A percentile compares a stretch with the other conserved stretches of the same genome.
These are phyloP conservation scores for Podospora appendiculata DNA, from an alignment of 495 filamentous ascomycete genomes.

Conservation along the genomic window DNA sequence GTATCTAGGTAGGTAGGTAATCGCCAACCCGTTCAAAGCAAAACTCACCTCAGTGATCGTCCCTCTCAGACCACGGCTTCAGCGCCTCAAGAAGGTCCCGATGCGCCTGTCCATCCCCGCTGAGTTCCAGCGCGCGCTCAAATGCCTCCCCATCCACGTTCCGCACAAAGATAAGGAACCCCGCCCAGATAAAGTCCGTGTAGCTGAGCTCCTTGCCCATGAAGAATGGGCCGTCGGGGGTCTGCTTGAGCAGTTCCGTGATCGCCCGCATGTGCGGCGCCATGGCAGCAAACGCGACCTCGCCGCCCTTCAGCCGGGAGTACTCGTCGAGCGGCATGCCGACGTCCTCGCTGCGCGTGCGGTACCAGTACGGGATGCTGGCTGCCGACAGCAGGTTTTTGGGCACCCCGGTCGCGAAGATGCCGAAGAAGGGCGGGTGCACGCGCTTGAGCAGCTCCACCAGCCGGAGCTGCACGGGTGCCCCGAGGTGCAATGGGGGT, in stretches of 20 bases:
- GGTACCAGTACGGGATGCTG: conserved; percentile 37
- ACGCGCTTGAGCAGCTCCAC: conserved; percentile 9
- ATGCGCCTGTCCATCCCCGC: conserved; percentile 27
- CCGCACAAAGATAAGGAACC: conserved; percentile 26
- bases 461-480: conserved; percentile 29
- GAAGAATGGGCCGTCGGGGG: conserved; percentile 40
- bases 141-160: conserved; percentile 24
- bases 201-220: conserved; percentile 27
- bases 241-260: conserved; percentile 42
- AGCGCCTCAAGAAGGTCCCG: conserved; percentile 28
- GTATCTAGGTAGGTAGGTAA: too few species aligned
- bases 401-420: conserved; percentile 29
- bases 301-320: conserved; percentile 28
- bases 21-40: too few species aligned
- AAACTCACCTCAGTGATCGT: conserved; percentile 8
- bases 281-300: conserved; percentile 27
- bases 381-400: conserved; percentile 28
- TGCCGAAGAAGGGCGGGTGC: conserved; percentile 10
- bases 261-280: conserved; percentile 28
- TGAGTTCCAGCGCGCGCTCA: conserved; percentile 21
- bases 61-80: conserved; percentile 28
- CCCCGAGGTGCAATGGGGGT: conserved; percentile 45
- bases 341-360: conserved; percentile 27
- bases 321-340: conserved; percentile 38
- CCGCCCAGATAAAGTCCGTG: conserved; percentile 37